These are phyloP conservation scores for Saccharomyces hybrid DNA, from an alignment of 1,139 yeast species.

Conservation along the genomic window DNA sequence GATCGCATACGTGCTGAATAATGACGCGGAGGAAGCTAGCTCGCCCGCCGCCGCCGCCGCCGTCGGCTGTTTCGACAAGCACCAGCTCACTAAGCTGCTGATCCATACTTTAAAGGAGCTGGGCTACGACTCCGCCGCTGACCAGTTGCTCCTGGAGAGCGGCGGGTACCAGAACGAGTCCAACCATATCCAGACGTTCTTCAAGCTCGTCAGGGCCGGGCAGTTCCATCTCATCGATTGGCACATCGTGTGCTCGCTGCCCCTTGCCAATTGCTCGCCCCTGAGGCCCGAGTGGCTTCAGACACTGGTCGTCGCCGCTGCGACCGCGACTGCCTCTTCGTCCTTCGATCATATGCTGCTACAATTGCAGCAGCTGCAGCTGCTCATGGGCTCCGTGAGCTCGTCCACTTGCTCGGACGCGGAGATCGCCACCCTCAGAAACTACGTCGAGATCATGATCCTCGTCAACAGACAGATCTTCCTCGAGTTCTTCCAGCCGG, in stretches of 20 bases:
- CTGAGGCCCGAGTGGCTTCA: too few relatives aligned
- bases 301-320: too few relatives aligned
- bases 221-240: background rate
- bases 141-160: slow-evolving; percentile 35
- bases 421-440: background rate
- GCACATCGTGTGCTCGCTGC: background rate
- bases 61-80: slow-evolving; percentile 22
- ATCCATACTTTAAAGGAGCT: slow-evolving; percentile 45
- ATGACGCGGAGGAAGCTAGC: too few relatives aligned
- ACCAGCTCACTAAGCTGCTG: slow-evolving; percentile 44
- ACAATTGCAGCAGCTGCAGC: too few relatives aligned
- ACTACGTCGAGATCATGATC: slow-evolving; percentile 28
- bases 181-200: slow-evolving; percentile 37
- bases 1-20: too few relatives aligned
- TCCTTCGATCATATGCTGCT: too few relatives aligned
- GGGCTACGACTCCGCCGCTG: slow-evolving; percentile 40
- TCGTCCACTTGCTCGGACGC: background rate
- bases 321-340: too few relatives aligned
- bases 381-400: background rate
- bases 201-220: slow-evolving; percentile 13
- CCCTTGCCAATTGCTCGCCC: background rate
- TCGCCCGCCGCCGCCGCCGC: slow-evolving; percentile 39
- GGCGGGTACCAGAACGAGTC: slow-evolving; percentile 38
- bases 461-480: slow-evolving; percentile 35
- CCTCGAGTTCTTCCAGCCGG: slow-evolving; percentile 35